These are phyloP conservation scores for Xerocomellus dryophilus DNA, from an alignment of 768 basidiomycete genomes.

Conservation along the genomic window DNA sequence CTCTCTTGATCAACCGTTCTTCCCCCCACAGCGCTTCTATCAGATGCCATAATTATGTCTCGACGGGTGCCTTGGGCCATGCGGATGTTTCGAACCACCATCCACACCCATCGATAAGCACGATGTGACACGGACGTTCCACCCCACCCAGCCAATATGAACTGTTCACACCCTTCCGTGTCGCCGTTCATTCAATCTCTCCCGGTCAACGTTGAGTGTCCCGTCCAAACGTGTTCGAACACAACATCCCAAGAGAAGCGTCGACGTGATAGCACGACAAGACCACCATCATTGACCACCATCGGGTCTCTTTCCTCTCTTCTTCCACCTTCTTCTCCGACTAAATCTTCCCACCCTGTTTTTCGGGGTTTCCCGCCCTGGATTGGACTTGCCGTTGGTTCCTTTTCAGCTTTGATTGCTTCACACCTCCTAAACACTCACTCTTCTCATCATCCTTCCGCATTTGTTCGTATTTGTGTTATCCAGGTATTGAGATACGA, in stretches of 20 bases:
- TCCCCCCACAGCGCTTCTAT: constrained; percentile 25
- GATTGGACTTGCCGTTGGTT: background rate
- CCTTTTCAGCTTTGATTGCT: constrained; percentile 1
- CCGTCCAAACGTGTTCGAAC: background rate
- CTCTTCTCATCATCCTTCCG: background rate
- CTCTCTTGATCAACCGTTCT: constrained; percentile 18
- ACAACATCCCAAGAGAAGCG: background rate
- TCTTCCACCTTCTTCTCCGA: background rate
- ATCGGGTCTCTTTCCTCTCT: background rate
- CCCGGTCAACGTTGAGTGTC: constrained; percentile 1
- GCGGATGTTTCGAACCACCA: constrained; percentile 5
- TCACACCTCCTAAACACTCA: background rate
- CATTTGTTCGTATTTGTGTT: constrained; percentile 13
- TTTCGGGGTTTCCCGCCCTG: background rate
- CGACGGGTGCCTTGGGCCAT: constrained; percentile 9
- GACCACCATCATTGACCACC: background rate
- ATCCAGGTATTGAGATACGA: constrained; percentile 17
- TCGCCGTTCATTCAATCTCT: background rate
- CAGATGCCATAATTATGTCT: constrained; percentile 18
- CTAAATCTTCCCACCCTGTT: background rate
- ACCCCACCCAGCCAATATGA: background rate
- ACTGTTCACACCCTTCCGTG: background rate
- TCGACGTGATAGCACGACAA: background rate
- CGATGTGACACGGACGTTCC: background rate
- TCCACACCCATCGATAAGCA: constrained; percentile 2